Conservation (phyloP, 768 basidiomycete species). For the Chlorophyllum brunneum region DNA sequence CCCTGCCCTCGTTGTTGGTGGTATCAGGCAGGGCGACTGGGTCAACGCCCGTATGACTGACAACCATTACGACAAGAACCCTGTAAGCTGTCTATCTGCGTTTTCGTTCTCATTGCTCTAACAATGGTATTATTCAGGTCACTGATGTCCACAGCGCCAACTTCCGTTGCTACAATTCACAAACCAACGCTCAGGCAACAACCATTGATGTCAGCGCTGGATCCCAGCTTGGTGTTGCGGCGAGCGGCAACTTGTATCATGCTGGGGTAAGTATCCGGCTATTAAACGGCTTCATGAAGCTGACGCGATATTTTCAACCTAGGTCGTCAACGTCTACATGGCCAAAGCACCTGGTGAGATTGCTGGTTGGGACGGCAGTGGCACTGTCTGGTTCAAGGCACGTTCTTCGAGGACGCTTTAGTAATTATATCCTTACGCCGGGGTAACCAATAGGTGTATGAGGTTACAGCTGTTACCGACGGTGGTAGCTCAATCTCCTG, state of each 20-base stretch:
- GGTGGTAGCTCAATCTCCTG: conserved; percentile 35
- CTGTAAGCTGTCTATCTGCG: conserved; percentile 25
- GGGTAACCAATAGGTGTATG: conserved; percentile 21
- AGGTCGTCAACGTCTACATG: conserved; percentile 36
- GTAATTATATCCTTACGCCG: not conserved
- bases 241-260: conserved; percentile 42
- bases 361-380: conserved; percentile 35
- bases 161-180: conserved; percentile 44
- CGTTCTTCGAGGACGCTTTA: no score
- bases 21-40: conserved; percentile 35
- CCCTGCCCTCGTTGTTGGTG: conserved; percentile 38
- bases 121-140: conserved; percentile 24
- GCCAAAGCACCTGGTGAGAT: conserved; percentile 43
- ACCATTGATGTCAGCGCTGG: conserved; percentile 45
- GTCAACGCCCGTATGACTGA: conserved; percentile 41
- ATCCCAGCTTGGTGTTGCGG: conserved; percentile 36
- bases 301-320: not conserved
- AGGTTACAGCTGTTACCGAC: conserved; percentile 37
- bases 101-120: not conserved
- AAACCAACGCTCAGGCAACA: conserved; percentile 32
- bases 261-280: conserved; percentile 28
- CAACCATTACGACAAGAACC: conserved; percentile 38
- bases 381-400: conserved; percentile 39
- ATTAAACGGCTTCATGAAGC: no score
- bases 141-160: conserved; percentile 43